phyloP scores from a whole-genome alignment of 176 grass and related monocot genomes.

The Poa pratensis region DNA sequence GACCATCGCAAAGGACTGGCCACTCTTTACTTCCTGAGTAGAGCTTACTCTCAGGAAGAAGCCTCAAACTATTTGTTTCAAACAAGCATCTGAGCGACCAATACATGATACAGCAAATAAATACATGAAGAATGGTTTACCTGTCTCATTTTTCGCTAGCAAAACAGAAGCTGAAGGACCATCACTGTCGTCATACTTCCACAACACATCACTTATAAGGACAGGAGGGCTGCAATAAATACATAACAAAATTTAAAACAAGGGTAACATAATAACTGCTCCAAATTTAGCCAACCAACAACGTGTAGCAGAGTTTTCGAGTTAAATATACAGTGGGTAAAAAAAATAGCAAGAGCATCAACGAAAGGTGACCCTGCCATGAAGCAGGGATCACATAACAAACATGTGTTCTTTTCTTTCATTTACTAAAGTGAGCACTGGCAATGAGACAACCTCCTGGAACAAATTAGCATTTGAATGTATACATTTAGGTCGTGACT shows the following conservation, averaged over 20 bases:
- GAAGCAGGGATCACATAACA: slow-evolving; percentile 1
- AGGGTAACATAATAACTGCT: neutral
- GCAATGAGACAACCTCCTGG: neutral
- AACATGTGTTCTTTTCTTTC: neutral
- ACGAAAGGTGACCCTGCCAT: slow-evolving; percentile 8
- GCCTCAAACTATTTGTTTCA: neutral
- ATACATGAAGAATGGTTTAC: slow-evolving; percentile 32
- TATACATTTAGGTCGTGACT: neutral
- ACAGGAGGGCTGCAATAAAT: slow-evolving; percentile 75
- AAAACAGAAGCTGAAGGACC: slow-evolving; percentile 56
- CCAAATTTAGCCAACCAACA: neutral
- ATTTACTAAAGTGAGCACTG: neutral
- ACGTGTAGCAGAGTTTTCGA: neutral
- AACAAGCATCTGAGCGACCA: neutral
- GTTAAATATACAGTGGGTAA: slow-evolving; percentile 5
- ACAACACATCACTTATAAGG: slow-evolving; percentile 87
- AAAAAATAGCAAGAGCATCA: slow-evolving; percentile 3
- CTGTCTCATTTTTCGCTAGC: slow-evolving; percentile 58
- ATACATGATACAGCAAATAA: slow-evolving; percentile 26
- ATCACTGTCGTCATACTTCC: slow-evolving; percentile 56
- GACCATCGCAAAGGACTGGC: neutral
- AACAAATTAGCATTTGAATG: neutral
- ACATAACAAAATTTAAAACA: slow-evolving; percentile 39
- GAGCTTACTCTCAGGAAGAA: neutral
- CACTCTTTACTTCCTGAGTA: slow-evolving; percentile 28